A percentile compares a stretch with the other conserved stretches of the same genome.
Conservation (phyloP, 1,284 basidiomycete species). For the Puccinia sorghi region DNA sequence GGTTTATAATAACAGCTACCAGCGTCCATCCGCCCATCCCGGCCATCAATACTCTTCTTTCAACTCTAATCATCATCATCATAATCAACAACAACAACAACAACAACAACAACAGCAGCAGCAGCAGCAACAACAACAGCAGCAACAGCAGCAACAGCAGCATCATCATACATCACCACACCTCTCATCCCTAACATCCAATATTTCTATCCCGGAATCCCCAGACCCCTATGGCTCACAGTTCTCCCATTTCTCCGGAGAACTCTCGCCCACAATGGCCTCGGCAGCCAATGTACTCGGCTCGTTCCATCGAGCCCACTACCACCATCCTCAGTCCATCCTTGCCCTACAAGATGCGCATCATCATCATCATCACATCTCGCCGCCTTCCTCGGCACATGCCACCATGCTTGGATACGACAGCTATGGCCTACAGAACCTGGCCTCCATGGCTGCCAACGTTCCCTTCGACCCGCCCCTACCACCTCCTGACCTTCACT, state of each 20-base stretch:
- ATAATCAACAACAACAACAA: not conserved
- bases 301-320: slow-evolving; percentile 45
- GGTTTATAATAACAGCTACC: not conserved
- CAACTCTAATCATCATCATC: not conserved
- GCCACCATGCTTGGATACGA: slow-evolving; percentile 6
- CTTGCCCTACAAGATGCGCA: slow-evolving; percentile 17
- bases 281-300: slow-evolving; percentile 38
- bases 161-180: slow-evolving; percentile 18
- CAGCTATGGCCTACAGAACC: slow-evolving; percentile 18
- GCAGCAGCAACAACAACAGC: not conserved
- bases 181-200: slow-evolving; percentile 19
- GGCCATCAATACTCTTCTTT: slow-evolving; percentile 18
- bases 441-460: slow-evolving; percentile 34
- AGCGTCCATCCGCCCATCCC: slow-evolving; percentile 21
- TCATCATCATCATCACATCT: slow-evolving; percentile 3
- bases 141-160: not conserved
- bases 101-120: slow-evolving; percentile 11
- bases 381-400: slow-evolving; percentile 15
- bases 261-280: slow-evolving; percentile 45
- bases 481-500: slow-evolving; percentile 4
- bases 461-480: not conserved
- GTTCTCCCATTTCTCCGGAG: slow-evolving; percentile 31
- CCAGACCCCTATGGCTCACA: slow-evolving; percentile 30
- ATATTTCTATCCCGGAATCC: slow-evolving; percentile 22
- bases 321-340: slow-evolving; percentile 39